A percentile compares a stretch with the other conserved stretches of the same genome.
These are phyloP conservation scores for Haberlea rhodopensis DNA, from an alignment of 257 asterid species.

Conservation along the genomic window DNA sequence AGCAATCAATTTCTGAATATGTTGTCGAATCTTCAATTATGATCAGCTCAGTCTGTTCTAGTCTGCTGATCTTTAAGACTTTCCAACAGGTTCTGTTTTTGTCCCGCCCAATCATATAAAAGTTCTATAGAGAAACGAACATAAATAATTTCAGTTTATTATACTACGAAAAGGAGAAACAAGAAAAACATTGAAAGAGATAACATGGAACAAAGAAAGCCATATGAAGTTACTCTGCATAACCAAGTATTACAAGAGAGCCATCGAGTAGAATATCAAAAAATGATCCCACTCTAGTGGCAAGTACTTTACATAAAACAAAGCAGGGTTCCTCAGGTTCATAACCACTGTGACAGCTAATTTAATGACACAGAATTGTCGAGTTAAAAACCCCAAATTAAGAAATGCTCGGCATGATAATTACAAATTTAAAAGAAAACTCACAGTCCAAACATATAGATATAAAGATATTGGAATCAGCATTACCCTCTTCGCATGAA, in stretches of 20 bases:
- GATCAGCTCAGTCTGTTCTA: constrained; percentile 64
- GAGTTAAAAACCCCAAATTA: not conserved
- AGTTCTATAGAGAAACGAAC: constrained; percentile 48
- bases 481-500: not conserved
- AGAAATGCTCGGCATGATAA: not conserved
- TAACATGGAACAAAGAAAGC: not conserved
- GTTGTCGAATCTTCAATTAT: constrained; percentile 68
- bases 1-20: constrained; percentile 65
- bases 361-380: not conserved
- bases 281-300: not conserved
- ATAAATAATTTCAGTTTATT: not conserved
- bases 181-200: not conserved
- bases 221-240: not conserved
- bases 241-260: not conserved
- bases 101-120: constrained; percentile 83
- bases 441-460: not conserved
- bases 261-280: not conserved
- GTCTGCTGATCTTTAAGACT: constrained; percentile 75
- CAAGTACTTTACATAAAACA: not conserved
- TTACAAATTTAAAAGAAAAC: too few relatives aligned
- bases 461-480: not conserved
- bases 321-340: not conserved
- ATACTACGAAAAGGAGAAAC: not conserved
- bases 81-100: constrained; percentile 70
- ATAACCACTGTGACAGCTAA: not conserved